These are phyloP conservation scores for Monilinia polystroma DNA, from an alignment of 2,329 filamentous ascomycete species.

Conservation along the genomic window DNA sequence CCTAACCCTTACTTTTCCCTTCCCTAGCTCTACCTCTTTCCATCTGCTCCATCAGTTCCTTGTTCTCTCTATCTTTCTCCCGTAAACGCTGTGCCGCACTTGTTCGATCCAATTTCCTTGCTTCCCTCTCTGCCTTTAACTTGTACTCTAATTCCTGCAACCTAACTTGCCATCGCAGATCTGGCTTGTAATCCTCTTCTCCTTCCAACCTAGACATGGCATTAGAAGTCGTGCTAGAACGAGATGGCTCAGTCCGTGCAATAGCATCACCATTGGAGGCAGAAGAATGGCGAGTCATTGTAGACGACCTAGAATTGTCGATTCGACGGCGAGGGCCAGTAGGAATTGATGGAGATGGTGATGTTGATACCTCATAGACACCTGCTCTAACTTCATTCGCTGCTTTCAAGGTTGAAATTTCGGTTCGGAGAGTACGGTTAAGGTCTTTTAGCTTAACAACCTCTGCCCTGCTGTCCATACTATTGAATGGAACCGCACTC, in stretches of 20 bases:
- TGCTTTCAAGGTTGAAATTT: constrained; percentile 67
- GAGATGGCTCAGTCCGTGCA: constrained; percentile 32
- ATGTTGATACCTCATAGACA: constrained; percentile 43
- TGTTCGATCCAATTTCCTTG: constrained; percentile 75
- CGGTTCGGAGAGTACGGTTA: constrained; percentile 62
- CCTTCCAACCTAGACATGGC: constrained; percentile 23
- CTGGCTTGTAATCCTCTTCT: constrained; percentile 55
- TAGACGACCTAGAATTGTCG: constrained; percentile 39
- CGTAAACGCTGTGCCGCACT: constrained; percentile 79
- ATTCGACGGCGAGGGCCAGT: constrained; percentile 39
- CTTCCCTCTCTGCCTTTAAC: constrained; percentile 87
- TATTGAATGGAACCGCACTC: constrained; percentile 53
- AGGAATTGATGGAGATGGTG: constrained; percentile 39
- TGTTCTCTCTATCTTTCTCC: constrained; percentile 72
- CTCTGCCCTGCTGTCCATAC: constrained; percentile 46
- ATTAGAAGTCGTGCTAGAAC: constrained; percentile 16
- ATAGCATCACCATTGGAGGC: constrained; percentile 41
- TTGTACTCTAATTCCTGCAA: constrained; percentile 85
- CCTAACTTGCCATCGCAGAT: constrained; percentile 72
- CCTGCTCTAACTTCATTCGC: constrained; percentile 45
- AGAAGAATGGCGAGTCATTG: constrained; percentile 55
- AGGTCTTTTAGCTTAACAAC: constrained; percentile 60
- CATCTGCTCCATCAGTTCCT: constrained; percentile 64
- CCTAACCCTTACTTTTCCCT: constrained; percentile 19
- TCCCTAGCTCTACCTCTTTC: constrained; percentile 41